Evolutionary conservation across 75 land plant genomes (phyloP), one percentile per base, ranked within the genome.

Genomic region (Isoetes taiwanensis): DNA sequence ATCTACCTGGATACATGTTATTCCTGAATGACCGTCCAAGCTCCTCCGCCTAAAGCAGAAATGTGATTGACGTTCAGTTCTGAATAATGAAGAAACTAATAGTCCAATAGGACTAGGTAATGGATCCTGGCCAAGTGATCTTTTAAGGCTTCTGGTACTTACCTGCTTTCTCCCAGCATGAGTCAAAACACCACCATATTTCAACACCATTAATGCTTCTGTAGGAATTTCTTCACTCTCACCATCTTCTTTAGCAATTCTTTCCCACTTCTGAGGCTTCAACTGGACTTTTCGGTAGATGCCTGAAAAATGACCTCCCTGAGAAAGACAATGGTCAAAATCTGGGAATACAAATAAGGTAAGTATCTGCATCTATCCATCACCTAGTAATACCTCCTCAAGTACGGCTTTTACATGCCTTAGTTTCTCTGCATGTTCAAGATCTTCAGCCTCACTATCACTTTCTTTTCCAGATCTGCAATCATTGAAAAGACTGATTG

Each of bases 121-220:
- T n/a, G n/a, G n/a, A n/a, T n/a, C n/a, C n/a, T n/a, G n/a, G n/a
- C n/a, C n/a, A n/a, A n/a, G n/a, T n/a, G n/a, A n/a, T n/a, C n/a
- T n/a, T n/a, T n/a, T n/a, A n/a, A n/a, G n/a, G n/a, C n/a, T n/a
- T n/a, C n/a, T n/a, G n/a, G n/a, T n/a, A n/a, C 48, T 37, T 21
- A 89, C 99, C 96, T 94, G 99, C 62, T 94, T 88, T 61, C 99
- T 77, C 33, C 99, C 99, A 59, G 99, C 99, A 80, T 94, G 99
- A 35, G 99, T 94, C 31, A 94, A 80, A 53, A 94, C 99, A 63
- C 99, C 99, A 24, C 99, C 99, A 76, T 94, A 94, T 59, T 94
- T 94, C 38, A 94, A 72, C 53, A 94, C 84, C 99, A 94, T 88
- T 52, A 94, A 52, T 29, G 99, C 99, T 77, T 94, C 99, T 40